Evolutionary conservation across 2,329 filamentous ascomycete genomes (phyloP), one percentile per base, ranked within the genome.

Genomic region (Penicillium brevicompactum): DNA sequence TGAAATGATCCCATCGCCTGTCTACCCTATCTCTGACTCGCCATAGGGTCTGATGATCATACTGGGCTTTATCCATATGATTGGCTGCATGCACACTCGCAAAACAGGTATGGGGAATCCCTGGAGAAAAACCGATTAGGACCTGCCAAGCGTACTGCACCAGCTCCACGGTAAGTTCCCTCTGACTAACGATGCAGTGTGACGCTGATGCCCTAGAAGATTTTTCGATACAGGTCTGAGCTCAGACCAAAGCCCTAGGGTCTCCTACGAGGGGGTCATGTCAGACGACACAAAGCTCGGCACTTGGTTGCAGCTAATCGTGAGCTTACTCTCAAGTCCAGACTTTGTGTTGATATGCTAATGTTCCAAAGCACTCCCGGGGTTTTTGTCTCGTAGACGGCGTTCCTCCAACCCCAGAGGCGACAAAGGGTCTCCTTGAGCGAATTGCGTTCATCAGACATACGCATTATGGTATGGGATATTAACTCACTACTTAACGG

Each of bases 401-500:
- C 42, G 88, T 88, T 13, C 91, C 91, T 11, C 78, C 85, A 1
- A 82, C 82, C 5, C 89, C 91, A 0, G 80, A 87, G 60, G 82
- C 87, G 5, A 97, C 92, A 0, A 75, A 93, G 72, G 71, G 78
- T n/a, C 80, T 97, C 1, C 79, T 97, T 2, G 83, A 90, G 67
- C 85, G 86, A 51, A 95, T 99, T 60, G 85, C 91, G 0, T 93
- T 93, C 60, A 92, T 97, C 65, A 85, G 92, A 16, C 82, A 88
- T 58, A 99, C 94, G 0, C 94, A 97, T 71, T 99, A 97, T 73
- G 93, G 91, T 78, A 85, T 76, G 14, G 32, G 44, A 10, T 11
- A 7, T 11, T 16, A 5, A 34, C 9, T 8, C 1, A 2, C 27
- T 53, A 22, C 45, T 43, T 31, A 32, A 18, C 13, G 24, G 22